Conservation (phyloP, 2,329 filamentous ascomycete species). For the Phoma sp. region DNA sequence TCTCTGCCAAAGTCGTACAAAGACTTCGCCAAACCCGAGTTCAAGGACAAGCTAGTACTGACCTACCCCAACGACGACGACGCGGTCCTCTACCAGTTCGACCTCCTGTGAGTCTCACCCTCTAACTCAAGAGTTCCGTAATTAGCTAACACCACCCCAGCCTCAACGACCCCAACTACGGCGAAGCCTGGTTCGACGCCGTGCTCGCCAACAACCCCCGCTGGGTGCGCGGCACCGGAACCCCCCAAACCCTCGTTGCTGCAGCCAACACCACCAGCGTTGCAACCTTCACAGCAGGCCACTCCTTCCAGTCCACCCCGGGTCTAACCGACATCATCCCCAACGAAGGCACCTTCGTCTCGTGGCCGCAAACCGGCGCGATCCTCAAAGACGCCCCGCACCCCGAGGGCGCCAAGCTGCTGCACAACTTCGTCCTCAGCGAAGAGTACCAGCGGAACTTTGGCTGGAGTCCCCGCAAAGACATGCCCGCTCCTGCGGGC, state of each 20-base stretch:
- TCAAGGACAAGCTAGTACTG: slow-evolving; percentile 61
- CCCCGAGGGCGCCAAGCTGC: slow-evolving; percentile 59
- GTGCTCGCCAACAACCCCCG: slow-evolving; percentile 57
- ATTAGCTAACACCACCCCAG: slow-evolving; percentile 16
- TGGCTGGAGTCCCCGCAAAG: slow-evolving; percentile 48
- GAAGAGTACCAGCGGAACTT: slow-evolving; percentile 48
- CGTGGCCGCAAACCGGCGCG: slow-evolving; percentile 58
- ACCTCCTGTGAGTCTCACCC: slow-evolving; percentile 49
- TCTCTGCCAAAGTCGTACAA: slow-evolving; percentile 49
- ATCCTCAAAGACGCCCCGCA: slow-evolving; percentile 59
- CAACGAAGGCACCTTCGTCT: slow-evolving; percentile 50
- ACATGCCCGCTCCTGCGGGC: slow-evolving; percentile 39
- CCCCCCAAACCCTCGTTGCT: slow-evolving; percentile 48
- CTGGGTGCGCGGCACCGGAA: slow-evolving; percentile 61
- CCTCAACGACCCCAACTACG: slow-evolving; percentile 44
- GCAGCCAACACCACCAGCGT: slow-evolving; percentile 29
- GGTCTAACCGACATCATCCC: slow-evolving; percentile 33
- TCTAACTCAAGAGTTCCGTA: not conserved
- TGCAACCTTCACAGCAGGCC: slow-evolving; percentile 25
- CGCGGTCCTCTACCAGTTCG: slow-evolving; percentile 59
- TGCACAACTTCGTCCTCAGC: slow-evolving; percentile 57
- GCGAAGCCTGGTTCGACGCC: slow-evolving; percentile 56
- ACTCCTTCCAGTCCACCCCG: not conserved
- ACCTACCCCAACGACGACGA: slow-evolving; percentile 67
- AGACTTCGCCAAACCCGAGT: slow-evolving; percentile 57